These are phyloP conservation scores for Sporopachydermia quercuum DNA, from an alignment of 805 yeast species.

Conservation along the genomic window DNA sequence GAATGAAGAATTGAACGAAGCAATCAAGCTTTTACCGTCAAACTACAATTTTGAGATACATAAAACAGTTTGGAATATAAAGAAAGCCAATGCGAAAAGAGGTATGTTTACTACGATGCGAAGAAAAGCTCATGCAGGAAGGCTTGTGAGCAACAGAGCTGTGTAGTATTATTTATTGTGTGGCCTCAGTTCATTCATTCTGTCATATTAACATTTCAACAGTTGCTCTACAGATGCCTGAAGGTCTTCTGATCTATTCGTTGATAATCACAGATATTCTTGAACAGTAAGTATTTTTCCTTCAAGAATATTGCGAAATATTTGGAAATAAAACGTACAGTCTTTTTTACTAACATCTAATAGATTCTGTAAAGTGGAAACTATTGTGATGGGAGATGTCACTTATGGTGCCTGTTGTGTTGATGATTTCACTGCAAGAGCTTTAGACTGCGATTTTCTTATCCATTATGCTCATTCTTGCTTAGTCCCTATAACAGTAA, in stretches of 20 bases:
- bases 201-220: not conserved
- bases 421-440: conserved; percentile 88
- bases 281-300: conserved; percentile 33
- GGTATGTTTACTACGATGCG: no score
- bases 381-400: conserved; percentile 95
- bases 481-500: conserved; percentile 86
- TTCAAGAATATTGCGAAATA: no score
- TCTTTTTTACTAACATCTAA: no score
- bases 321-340: no score
- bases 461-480: conserved; percentile 97
- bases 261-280: conserved; percentile 81
- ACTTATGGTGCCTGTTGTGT: conserved; percentile 98
- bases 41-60: conserved; percentile 94
- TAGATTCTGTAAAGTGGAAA: conserved; percentile 67
- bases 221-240: conserved; percentile 96
- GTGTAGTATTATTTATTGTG: no score
- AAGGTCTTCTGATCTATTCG: conserved; percentile 81
- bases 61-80: conserved; percentile 88
- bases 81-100: conserved; percentile 55
- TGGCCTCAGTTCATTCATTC: conserved; percentile 1
- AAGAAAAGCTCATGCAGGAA: no score
- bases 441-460: conserved; percentile 85
- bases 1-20: conserved; percentile 71
- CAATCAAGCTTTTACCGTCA: conserved; percentile 67
- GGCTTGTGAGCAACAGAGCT: no score